Evolutionary conservation across 2,329 filamentous ascomycete species (phyloP).

Genomic region (Basipetospora sp.): DNA sequence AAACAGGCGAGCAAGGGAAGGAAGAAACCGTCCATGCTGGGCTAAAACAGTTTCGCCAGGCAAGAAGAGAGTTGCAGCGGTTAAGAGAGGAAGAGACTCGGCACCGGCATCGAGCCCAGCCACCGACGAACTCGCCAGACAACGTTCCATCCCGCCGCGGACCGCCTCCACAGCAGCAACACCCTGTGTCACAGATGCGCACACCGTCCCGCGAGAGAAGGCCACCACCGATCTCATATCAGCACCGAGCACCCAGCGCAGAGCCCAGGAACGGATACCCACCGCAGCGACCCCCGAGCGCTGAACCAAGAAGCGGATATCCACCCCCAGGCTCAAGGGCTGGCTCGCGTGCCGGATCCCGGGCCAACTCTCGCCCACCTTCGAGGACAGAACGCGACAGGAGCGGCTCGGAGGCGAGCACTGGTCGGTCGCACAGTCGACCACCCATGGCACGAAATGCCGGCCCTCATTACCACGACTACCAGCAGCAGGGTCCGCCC

Average conservation of each 20-base stretch:
- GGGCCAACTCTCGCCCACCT: constrained; percentile 14
- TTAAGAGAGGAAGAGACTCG: constrained; percentile 38
- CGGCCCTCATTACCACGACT: constrained; percentile 22
- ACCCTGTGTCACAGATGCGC: constrained; percentile 12
- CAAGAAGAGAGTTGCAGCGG: constrained; percentile 39
- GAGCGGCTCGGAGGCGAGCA: constrained; percentile 41
- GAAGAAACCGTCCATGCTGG: constrained; percentile 34
- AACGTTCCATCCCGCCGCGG: too few species aligned
- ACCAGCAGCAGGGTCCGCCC: constrained; percentile 11
- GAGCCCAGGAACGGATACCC: constrained; percentile 21
- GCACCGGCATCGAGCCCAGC: constrained; percentile 25
- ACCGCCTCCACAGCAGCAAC: constrained; percentile 5
- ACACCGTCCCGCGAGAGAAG: constrained; percentile 30
- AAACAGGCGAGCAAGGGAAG: constrained; percentile 15
- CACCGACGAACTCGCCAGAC: constrained; percentile 4
- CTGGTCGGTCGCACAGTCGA: constrained; percentile 25
- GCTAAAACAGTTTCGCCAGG: constrained; percentile 42
- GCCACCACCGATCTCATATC: constrained; percentile 30
- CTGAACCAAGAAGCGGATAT: constrained; percentile 23
- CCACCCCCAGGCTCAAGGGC: constrained; percentile 11
- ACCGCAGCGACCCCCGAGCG: constrained; percentile 20
- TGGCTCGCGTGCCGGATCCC: constrained; percentile 16
- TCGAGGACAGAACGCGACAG: constrained; percentile 31
- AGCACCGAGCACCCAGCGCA: constrained; percentile 24
- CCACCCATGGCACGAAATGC: constrained; percentile 22